Percentiles rank a stretch among this genome's conserved stretches.
Evolutionary conservation across 805 yeast genomes (phyloP).

Genomic region (Suhomyces prunicola): DNA sequence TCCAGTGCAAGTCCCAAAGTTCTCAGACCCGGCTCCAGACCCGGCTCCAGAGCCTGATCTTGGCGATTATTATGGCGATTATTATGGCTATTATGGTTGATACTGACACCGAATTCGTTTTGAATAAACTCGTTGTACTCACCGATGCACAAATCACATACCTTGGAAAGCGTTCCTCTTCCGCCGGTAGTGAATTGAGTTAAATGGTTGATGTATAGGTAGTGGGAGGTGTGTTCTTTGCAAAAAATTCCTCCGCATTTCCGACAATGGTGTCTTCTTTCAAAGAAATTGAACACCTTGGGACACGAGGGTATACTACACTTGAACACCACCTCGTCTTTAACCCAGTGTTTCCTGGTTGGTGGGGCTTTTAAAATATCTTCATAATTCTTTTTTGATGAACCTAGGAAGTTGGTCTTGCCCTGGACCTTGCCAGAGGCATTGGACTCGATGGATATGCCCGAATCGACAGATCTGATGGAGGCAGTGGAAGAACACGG

Average conservation of each 20-base stretch:
- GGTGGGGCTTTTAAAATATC: conserved; percentile 40
- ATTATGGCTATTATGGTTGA: conserved; percentile 3
- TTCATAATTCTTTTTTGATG: conserved; percentile 24
- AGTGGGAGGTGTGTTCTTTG: conserved; percentile 60
- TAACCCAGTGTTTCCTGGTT: conserved; percentile 66
- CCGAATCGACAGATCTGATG: conserved; percentile 32
- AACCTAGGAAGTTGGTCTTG: conserved; percentile 20
- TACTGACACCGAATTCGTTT: conserved; percentile 35
- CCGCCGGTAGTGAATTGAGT: conserved; percentile 69
- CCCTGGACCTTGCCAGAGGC: conserved; percentile 7
- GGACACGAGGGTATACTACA: conserved; percentile 62
- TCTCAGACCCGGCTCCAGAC: background rate
- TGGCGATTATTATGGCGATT: background rate
- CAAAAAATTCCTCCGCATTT: conserved; percentile 83
- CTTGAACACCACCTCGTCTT: conserved; percentile 57
- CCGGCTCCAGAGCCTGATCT: background rate
- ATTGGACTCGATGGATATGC: conserved; percentile 25
- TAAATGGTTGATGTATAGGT: conserved; percentile 51
- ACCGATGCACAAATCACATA: conserved; percentile 63
- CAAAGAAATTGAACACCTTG: conserved; percentile 70
- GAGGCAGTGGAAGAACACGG: conserved; percentile 18
- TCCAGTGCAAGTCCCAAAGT: background rate
- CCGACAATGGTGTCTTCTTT: conserved; percentile 78
- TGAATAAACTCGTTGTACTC: conserved; percentile 55
- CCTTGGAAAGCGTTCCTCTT: conserved; percentile 62